Percentiles rank a stretch among this genome's conserved stretches.
These are phyloP conservation scores for Calocybe cyanea DNA, from an alignment of 768 basidiomycete genomes.

Conservation along the genomic window DNA sequence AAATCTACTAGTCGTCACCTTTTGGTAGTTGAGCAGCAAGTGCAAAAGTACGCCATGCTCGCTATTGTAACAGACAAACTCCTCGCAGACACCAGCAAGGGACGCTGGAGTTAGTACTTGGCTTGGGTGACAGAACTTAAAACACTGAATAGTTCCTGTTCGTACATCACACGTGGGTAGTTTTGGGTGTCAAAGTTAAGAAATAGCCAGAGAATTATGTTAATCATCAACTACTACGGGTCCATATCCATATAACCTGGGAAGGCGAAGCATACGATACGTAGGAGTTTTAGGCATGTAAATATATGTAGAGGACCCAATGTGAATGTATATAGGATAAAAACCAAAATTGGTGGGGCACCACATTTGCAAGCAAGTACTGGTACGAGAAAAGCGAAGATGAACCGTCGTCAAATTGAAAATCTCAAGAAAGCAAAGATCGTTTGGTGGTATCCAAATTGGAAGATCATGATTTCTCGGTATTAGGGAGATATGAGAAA, in stretches of 20 bases:
- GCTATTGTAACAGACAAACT: too few relatives aligned
- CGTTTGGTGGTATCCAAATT: constrained; percentile 7
- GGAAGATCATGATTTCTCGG: background rate
- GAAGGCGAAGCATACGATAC: constrained; percentile 11
- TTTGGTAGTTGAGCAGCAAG: too few relatives aligned
- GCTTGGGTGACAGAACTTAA: too few relatives aligned
- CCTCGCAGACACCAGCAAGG: too few relatives aligned
- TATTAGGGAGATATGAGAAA: background rate
- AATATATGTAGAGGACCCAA: background rate
- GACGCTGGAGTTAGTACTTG: too few relatives aligned
- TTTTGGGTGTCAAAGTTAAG: background rate
- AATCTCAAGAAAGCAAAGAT: background rate
- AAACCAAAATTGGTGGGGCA: too few relatives aligned
- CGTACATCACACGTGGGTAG: too few relatives aligned
- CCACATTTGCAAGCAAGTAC: background rate
- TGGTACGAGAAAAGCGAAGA: background rate
- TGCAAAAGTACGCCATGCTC: too few relatives aligned
- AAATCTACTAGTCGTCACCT: too few relatives aligned
- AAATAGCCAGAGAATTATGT: background rate
- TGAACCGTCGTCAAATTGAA: background rate
- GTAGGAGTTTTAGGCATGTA: constrained; percentile 5
- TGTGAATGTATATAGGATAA: background rate
- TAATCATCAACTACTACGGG: background rate
- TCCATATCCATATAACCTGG: constrained; percentile 8
- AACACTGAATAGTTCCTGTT: too few relatives aligned